A percentile compares a stretch with the other conserved stretches of the same genome.
These are phyloP conservation scores for Furcasterigmium sp. DNA, from an alignment of 2,329 filamentous ascomycete genomes.

Conservation along the genomic window DNA sequence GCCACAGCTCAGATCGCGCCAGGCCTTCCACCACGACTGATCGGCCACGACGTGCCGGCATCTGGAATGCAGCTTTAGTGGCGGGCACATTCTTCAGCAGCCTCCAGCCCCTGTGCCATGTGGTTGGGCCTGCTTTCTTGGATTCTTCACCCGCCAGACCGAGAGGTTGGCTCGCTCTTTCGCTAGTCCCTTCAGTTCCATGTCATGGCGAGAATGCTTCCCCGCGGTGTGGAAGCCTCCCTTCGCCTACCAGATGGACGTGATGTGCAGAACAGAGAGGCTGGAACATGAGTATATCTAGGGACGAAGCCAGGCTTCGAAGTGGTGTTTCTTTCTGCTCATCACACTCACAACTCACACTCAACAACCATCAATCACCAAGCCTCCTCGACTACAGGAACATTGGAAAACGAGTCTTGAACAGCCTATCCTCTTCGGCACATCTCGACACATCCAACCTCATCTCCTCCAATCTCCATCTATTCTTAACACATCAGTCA, in stretches of 20 bases:
- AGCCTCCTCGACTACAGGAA: too few relatives aligned
- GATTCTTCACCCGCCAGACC: background rate
- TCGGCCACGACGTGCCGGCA: background rate
- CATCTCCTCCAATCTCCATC: background rate
- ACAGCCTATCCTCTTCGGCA: background rate
- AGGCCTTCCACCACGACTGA: background rate
- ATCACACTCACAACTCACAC: background rate
- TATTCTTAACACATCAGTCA: constrained; percentile 2
- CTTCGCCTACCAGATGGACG: background rate
- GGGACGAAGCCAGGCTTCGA: background rate
- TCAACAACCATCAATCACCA: background rate
- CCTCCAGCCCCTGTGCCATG: background rate
- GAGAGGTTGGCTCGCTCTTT: background rate
- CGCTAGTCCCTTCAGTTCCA: background rate
- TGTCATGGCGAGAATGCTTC: background rate
- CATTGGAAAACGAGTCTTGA: background rate
- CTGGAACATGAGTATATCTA: background rate
- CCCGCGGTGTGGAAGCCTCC: background rate
- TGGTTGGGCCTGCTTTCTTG: background rate
- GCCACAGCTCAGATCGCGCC: background rate
- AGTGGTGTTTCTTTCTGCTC: background rate
- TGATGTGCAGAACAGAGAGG: background rate
- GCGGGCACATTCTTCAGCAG: background rate
- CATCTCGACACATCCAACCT: background rate
- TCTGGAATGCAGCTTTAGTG: background rate